phyloP scores from a whole-genome alignment of 768 basidiomycete species.

The Austroboletus eburneus region DNA sequence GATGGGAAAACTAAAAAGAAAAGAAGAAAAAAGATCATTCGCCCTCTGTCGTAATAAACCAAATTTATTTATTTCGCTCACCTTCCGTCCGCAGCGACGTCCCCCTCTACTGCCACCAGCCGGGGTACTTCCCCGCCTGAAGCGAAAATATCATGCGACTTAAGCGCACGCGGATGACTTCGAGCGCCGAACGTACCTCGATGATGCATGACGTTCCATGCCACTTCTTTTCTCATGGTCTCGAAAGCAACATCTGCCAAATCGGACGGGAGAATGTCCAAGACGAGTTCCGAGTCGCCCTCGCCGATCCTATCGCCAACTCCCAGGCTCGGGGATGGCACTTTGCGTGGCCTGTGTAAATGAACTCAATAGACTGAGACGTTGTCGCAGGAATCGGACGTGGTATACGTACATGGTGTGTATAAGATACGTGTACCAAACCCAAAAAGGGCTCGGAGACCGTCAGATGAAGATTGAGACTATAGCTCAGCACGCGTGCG shows the following conservation, averaged over 20 bases:
- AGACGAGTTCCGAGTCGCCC: slow-evolving; percentile 63
- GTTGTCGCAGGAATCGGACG: neutral
- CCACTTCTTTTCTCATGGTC: slow-evolving; percentile 56
- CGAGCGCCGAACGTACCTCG: slow-evolving; percentile 44
- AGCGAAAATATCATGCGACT: slow-evolving; percentile 4
- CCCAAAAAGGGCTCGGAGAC: neutral
- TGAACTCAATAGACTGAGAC: slow-evolving; percentile 3
- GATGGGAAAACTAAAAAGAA: slow-evolving; percentile 54
- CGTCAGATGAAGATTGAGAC: slow-evolving; percentile 2
- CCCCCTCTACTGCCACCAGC: slow-evolving; percentile 59
- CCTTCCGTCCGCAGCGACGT: slow-evolving; percentile 50
- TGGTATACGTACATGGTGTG: slow-evolving; percentile 17
- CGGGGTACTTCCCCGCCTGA: slow-evolving; percentile 72
- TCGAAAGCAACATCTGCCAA: slow-evolving; percentile 56
- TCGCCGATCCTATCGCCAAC: slow-evolving; percentile 50
- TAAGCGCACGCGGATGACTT: neutral
- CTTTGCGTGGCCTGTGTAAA: slow-evolving; percentile 19
- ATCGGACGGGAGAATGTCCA: slow-evolving; percentile 52
- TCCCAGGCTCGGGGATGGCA: slow-evolving; percentile 25
- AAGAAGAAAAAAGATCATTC: neutral
- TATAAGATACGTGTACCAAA: neutral
- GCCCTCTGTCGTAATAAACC: slow-evolving; percentile 10
- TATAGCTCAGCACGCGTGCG: slow-evolving; percentile 2
- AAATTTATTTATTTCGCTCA: slow-evolving; percentile 20
- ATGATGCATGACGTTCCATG: slow-evolving; percentile 73